Conservation (phyloP, 73 alveolate species). For the Paramecium octaurelia region DNA sequence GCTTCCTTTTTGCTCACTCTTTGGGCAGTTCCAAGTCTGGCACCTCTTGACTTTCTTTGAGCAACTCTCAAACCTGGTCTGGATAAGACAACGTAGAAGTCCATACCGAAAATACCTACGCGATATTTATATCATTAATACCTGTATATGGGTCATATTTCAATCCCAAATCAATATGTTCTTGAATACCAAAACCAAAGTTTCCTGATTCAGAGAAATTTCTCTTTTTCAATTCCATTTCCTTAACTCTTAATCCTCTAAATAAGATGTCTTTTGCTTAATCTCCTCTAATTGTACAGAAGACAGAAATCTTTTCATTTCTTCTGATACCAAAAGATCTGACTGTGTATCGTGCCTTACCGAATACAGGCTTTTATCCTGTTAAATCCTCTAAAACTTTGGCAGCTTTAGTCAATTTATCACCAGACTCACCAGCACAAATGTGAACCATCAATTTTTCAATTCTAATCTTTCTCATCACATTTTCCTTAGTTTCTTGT, state of each 20-base stretch:
- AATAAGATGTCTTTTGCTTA: slow-evolving; percentile 76
- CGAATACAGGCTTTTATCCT: slow-evolving; percentile 77
- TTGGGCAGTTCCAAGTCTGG: slow-evolving; percentile 64
- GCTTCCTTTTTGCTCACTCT: slow-evolving; percentile 65
- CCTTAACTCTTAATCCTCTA: slow-evolving; percentile 80
- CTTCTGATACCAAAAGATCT: slow-evolving; percentile 80
- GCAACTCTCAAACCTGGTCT: slow-evolving; percentile 76
- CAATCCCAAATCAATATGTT: slow-evolving; percentile 82
- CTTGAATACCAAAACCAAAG: slow-evolving; percentile 82
- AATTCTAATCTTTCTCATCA: slow-evolving; percentile 73
- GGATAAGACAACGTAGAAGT: slow-evolving; percentile 75
- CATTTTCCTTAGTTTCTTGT: slow-evolving; percentile 61
- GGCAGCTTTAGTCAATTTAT: slow-evolving; percentile 79
- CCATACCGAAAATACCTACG: slow-evolving; percentile 81
- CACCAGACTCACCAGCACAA: slow-evolving; percentile 83
- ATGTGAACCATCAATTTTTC: slow-evolving; percentile 76
- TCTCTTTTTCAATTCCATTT: slow-evolving; percentile 72
- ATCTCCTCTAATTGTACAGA: slow-evolving; percentile 76
- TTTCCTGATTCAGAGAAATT: slow-evolving; percentile 75
- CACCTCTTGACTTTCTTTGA: slow-evolving; percentile 59
- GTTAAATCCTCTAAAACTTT: slow-evolving; percentile 76
- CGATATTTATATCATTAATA: background rate
- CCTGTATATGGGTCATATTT: slow-evolving; percentile 79
- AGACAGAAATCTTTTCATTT: slow-evolving; percentile 79
- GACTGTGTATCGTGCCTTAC: slow-evolving; percentile 80